phyloP scores from a whole-genome alignment of 73 alveolate genomes.

The Paramecium sexaurelia region DNA sequence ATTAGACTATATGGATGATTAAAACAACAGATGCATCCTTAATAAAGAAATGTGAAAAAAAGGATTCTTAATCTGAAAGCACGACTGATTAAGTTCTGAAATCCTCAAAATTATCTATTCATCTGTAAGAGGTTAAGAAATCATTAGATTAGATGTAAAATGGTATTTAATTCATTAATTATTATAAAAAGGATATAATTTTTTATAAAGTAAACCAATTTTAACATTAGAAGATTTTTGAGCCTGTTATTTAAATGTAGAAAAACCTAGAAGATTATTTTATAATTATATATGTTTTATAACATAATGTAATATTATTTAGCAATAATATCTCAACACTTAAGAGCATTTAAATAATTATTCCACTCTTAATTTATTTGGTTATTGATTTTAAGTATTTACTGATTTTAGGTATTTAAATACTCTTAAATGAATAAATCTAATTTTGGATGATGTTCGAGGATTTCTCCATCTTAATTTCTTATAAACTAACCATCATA shows the following conservation, averaged over 20 bases:
- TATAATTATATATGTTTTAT: neutral
- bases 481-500: constrained; percentile 69
- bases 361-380: neutral
- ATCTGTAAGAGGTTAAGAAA: neutral
- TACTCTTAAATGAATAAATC: neutral
- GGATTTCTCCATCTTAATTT: constrained; percentile 26
- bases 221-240: neutral
- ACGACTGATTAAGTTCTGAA: neutral
- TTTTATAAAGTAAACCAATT: neutral
- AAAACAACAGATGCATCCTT: constrained; percentile 25
- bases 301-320: neutral
- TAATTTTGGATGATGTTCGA: neutral
- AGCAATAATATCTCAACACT: neutral
- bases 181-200: neutral
- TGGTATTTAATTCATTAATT: neutral
- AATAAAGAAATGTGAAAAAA: neutral
- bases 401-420: neutral
- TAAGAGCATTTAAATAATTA: neutral
- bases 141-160: neutral
- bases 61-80: constrained; percentile 2
- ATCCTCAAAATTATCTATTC: neutral
- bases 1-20: neutral
- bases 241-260: neutral
- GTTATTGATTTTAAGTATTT: neutral
- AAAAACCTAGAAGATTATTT: neutral